Evolutionary conservation across 225 moss, liverwort and hornwort genomes (phyloP), one percentile per base, ranked within the genome.

Genomic region (Physcomitrellopsis africana): DNA sequence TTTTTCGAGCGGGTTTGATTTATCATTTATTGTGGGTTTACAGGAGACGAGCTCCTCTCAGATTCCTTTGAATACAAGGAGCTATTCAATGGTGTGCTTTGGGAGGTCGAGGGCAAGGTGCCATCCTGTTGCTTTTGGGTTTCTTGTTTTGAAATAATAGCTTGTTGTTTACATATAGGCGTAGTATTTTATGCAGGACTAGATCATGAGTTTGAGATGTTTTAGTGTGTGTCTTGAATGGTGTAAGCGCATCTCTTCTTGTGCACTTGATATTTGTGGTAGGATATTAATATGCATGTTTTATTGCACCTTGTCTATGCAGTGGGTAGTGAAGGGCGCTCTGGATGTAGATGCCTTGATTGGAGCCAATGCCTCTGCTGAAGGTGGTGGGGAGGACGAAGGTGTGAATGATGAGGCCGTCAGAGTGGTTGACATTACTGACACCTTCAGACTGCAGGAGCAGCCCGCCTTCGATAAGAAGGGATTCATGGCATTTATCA

Each of bases 1-100:
- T 0, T 9, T 57, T 2, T 20, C 69, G 48, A 75, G 13, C 0
- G 45, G 0, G 7, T 4, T 37, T 37, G 32, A 37, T 37, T 0
- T 37, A 37, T 37, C 32, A 7, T 37, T 56, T 14, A 9, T 41
- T 45, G 15, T 9, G 14, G 64, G 45, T 67, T 77, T 58, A 75
- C 86, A 94, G 94, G 91, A 1, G 96, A 97, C 82, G 96, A 97
- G 92, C 90, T 97, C 45, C 90, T 97, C 18, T 97, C 94, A 81
- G 83, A 83, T 75, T 72, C 80, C 24, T 83, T 83, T 45, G 11
- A 29, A 7, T 83, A 80, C 80, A 80, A 52, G 0, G 92, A 94
- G 87, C 82, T 94, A 12, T 80, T 9, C 79, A 89, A 89, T 67
- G 96, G 94, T 52, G 86, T 87, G 67, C 82, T 97, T 16, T 97